Evolutionary conservation across 805 yeast species (phyloP).

Genomic region (Candida loeiensis): DNA sequence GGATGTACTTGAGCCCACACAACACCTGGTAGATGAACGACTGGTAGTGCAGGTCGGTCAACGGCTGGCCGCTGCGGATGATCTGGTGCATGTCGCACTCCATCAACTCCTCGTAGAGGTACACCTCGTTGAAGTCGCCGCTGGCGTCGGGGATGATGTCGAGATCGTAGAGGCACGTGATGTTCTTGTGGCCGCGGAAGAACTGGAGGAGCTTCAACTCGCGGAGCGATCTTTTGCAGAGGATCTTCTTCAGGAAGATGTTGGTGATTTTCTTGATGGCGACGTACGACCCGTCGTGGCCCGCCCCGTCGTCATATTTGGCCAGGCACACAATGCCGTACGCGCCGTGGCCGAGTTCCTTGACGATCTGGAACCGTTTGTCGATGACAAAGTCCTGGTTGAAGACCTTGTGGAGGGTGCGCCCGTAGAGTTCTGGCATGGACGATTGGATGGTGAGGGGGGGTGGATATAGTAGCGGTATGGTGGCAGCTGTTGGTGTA

Average conservation of each 20-base stretch:
- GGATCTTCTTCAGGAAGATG: constrained; percentile 83
- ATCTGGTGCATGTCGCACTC: constrained; percentile 99
- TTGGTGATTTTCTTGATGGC: constrained; percentile 97
- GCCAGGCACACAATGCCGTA: constrained; percentile 97
- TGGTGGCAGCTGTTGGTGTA: too few species aligned
- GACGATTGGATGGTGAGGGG: not conserved
- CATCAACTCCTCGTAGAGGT: constrained; percentile 94
- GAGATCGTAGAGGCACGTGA: constrained; percentile 90
- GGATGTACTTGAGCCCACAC: constrained; percentile 87
- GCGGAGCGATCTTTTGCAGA: constrained; percentile 87
- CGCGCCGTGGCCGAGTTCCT: constrained; percentile 97
- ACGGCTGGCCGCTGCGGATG: constrained; percentile 86
- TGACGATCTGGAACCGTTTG: constrained; percentile 78
- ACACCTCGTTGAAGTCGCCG: constrained; percentile 82
- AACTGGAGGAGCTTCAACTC: constrained; percentile 88
- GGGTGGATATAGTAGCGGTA: too few species aligned
- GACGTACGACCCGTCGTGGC: constrained; percentile 43
- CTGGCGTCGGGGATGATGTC: constrained; percentile 77
- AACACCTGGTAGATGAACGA: constrained; percentile 86
- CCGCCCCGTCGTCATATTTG: constrained; percentile 71
- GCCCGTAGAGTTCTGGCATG: constrained; percentile 20
- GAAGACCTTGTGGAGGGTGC: constrained; percentile 38
- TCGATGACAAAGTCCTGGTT: constrained; percentile 94
- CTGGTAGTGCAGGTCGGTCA: constrained; percentile 94
- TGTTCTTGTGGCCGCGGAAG: constrained; percentile 94